Base-by-base conservation (phyloP, 768 basidiomycete species). In the Mycena albidolilacea region DNA sequence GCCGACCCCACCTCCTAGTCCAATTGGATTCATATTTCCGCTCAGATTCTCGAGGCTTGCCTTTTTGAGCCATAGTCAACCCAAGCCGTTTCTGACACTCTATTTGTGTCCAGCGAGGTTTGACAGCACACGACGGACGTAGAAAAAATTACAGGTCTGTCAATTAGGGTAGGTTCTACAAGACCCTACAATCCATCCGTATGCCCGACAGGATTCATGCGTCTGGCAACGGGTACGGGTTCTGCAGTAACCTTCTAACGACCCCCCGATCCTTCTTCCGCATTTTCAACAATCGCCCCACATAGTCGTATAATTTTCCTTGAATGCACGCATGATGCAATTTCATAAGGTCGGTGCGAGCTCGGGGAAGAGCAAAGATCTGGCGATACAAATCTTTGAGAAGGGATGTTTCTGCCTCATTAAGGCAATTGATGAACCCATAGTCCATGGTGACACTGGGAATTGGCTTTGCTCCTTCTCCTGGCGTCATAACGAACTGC, bases 371-470 rank as follows among this genome's bases (percentile, higher is more conserved):
- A 19, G 46, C 21, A 46, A 65, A 65, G 50, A 65, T 15, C 35
- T 65, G 64, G 19, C 23, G 39, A 46, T 65, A 65, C 14, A 65
- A 35, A 30, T 65, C 64, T 23, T 65, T 37, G 21, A 65, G 64
- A 39, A n/a, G 48, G 9, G 46, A 17, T 5, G 12, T 35, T 65
- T 65, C 64, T 11, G 11, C 38, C 19, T 65, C 64, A 9, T 50
- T 19, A 3, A 44, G 7, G 64, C 64, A 65, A 54, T 65, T 65
- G 7, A 38, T 11, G n/a, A 65, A 65, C 37, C 64, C 64, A 21
- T 65, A 65, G 38, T 65, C 64, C 48, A 54, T 37, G 5, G 17
- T 14, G 38, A 65, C 37, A 44, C 48, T 52, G 17, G 52, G 50
- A 21, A 65, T 65, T 5, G n/a, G 48, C 64, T 52, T 19, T 6